A percentile compares a stretch with the other conserved stretches of the same genome.
Conservation (phyloP, 1,284 basidiomycete genomes). For the Vanrija pseudolonga region DNA sequence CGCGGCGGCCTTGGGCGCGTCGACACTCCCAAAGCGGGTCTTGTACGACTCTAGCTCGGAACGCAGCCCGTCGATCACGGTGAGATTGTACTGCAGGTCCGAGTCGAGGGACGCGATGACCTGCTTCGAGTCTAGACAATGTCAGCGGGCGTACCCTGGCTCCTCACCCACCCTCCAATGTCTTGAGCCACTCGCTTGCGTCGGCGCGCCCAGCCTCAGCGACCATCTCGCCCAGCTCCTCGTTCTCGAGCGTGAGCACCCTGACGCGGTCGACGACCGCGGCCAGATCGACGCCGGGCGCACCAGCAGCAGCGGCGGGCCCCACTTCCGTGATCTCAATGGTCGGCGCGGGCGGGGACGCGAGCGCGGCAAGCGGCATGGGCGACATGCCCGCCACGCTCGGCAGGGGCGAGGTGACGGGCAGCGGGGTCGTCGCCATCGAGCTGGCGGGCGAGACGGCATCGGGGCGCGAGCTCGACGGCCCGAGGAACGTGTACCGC, state of each 20-base stretch:
- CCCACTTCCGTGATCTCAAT: not conserved
- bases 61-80: conserved; percentile 26
- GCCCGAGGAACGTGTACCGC: conserved; percentile 40
- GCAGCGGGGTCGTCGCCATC: conserved; percentile 12
- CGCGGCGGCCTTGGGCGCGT: not conserved
- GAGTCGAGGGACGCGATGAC: conserved; percentile 41
- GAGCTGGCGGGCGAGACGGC: conserved; percentile 5
- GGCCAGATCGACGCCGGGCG: conserved; percentile 24
- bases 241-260: conserved; percentile 40
- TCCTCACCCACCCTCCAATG: conserved; percentile 30
- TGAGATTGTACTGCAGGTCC: conserved; percentile 36
- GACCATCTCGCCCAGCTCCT: conserved; percentile 45
- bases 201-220: conserved; percentile 28
- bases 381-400: conserved; percentile 3
- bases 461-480: not conserved
- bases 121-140: conserved; percentile 32
- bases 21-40: conserved; percentile 19
- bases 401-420: conserved; percentile 6
- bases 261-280: conserved; percentile 37
- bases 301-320: too few species aligned
- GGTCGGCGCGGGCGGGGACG: not conserved
- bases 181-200: conserved; percentile 31
- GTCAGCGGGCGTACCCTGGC: not conserved
- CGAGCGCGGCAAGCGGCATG: not conserved
- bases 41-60: conserved; percentile 30